A percentile compares a stretch with the other conserved stretches of the same genome.
Evolutionary conservation across 2,329 filamentous ascomycete genomes (phyloP).

Genomic region (Alternaria triticina): DNA sequence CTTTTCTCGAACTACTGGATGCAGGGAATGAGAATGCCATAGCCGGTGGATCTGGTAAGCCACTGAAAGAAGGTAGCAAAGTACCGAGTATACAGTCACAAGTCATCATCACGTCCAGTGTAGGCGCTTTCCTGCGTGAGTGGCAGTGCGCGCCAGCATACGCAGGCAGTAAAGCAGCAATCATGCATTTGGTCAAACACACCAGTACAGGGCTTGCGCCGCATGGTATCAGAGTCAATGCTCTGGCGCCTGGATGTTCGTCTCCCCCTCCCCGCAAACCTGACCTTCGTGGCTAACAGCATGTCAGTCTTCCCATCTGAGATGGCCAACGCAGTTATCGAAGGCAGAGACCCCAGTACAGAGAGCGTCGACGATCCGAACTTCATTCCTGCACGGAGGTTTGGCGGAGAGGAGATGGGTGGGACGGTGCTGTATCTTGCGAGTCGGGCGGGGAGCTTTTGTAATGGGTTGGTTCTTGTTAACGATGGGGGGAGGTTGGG

Average conservation of each 20-base stretch:
- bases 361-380: conserved; percentile 4
- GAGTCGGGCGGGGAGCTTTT: conserved; percentile 50
- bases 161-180: neutral
- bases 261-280: neutral
- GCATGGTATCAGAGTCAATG: conserved; percentile 56
- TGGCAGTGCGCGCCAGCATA: neutral
- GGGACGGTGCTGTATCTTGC: conserved; percentile 53
- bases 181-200: conserved; percentile 53
- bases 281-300: neutral
- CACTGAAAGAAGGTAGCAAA: neutral
- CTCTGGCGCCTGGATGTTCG: conserved; percentile 53
- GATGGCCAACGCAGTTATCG: conserved; percentile 10
- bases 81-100: neutral
- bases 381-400: conserved; percentile 33
- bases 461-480: conserved; percentile 23
- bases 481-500: conserved; percentile 20
- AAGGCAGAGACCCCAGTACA: neutral
- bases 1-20: conserved; percentile 51
- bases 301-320: conserved; percentile 19
- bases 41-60: neutral
- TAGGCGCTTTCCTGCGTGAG: neutral
- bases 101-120: neutral
- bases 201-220: conserved; percentile 49
- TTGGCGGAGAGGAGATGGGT: conserved; percentile 51
- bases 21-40: conserved; percentile 39